Base-by-base conservation (phyloP, 805 yeast species). In the Metschnikowia dekortorum region DNA sequence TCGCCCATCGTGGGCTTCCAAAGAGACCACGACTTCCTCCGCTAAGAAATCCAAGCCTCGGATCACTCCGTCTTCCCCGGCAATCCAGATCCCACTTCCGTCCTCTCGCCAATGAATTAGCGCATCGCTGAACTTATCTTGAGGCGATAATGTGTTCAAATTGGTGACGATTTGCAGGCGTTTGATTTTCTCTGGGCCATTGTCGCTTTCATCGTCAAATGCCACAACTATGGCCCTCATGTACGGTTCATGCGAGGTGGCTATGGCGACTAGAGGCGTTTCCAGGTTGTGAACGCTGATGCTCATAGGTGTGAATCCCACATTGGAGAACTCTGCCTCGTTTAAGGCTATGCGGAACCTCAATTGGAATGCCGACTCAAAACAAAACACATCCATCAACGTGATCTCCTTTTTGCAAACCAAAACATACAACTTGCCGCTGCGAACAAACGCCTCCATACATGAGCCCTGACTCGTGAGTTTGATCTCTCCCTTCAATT, bases 181-280 rank as follows among this genome's bases (percentile, higher is more conserved):
- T 43, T 51, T 47, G 34, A 69, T 62, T 9, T 53, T 57, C 10
- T 39, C 47, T 34, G 36, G 30, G 10, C 48, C 33, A 1, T 30
- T 44, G 9, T 47, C 51, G 28, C 45, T 52, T 22, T 37, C 45
- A 28, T 58, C 61, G 1, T 82, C 80, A n/a, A 83, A 53, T 31
- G 70, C 62, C 0, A 83, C 73, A 0, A 87, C 63, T 1, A 89
- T 75, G 10, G 87, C 55, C 55, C 96, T 66, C 87, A 87, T 81
- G 59, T 74, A 85, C 4, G 96, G 96, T 11, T 79, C 76, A 59
- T 88, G 92, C 1, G 90, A 83, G 0, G 96, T 89, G 0, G 83
- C 89, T 7, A 87, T 76, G 0, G 84, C 82, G 13, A 85, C 60
- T 26, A 73, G 54, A 0, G 71, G 69, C 3, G 35, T 36, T n/a